These are phyloP conservation scores for Phaseolus lunatus DNA, from an alignment of 306 rosid species.

Conservation along the genomic window DNA sequence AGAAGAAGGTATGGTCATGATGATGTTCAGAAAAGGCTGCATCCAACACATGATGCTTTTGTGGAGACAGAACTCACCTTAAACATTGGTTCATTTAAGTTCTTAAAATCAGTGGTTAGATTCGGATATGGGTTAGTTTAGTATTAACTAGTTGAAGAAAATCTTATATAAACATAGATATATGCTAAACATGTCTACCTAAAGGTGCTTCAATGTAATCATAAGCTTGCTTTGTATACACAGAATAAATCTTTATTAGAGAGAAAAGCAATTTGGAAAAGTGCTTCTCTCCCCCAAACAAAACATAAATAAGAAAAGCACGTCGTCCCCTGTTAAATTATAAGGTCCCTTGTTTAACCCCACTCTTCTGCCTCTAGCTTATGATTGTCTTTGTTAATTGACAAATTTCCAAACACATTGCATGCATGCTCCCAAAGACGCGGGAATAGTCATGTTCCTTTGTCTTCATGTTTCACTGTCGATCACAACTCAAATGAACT, in stretches of 20 bases:
- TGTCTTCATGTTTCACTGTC: slow-evolving; percentile 36
- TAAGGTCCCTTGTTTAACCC: slow-evolving; percentile 11
- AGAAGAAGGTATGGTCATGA: slow-evolving; percentile 28
- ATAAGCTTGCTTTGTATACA: slow-evolving; percentile 40
- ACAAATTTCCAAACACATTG: slow-evolving; percentile 42
- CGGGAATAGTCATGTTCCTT: slow-evolving; percentile 42
- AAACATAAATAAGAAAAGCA: not conserved
- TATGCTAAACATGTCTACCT: slow-evolving; percentile 26
- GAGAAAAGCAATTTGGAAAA: not conserved
- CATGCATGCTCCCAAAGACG: slow-evolving; percentile 38
- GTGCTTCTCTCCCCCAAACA: not conserved
- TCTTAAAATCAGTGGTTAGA: slow-evolving; percentile 33
- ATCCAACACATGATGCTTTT: slow-evolving; percentile 37
- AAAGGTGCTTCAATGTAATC: slow-evolving; percentile 47
- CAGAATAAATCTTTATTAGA: slow-evolving; percentile 1
- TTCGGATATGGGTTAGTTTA: slow-evolving; percentile 29
- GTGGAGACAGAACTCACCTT: slow-evolving; percentile 11
- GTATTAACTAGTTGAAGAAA: slow-evolving; percentile 14
- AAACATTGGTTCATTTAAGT: slow-evolving; percentile 8
- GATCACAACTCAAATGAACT: not conserved
- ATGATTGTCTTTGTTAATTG: not conserved
- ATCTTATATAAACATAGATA: not conserved
- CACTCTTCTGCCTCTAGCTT: slow-evolving; percentile 10
- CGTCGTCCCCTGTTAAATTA: not conserved
- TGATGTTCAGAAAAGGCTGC: slow-evolving; percentile 35